Evolutionary conservation across 805 yeast species (phyloP).

Genomic region (Schwanniomyces occidentalis): DNA sequence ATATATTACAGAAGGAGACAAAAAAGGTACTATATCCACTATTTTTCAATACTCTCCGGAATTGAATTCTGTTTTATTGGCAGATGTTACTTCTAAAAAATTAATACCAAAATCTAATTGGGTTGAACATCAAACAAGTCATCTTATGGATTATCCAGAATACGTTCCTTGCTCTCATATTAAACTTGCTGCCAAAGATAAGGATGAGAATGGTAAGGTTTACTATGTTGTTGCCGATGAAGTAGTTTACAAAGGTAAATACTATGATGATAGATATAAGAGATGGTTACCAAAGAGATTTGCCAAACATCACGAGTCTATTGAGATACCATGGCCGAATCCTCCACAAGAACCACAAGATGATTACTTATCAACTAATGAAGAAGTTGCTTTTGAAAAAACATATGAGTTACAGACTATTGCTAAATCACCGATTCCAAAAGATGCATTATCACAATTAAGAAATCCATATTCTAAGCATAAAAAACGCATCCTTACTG

Average conservation of each 20-base stretch:
- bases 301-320: constrained; percentile 65
- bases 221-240: constrained; percentile 80
- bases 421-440: constrained; percentile 68
- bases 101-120: constrained; percentile 74
- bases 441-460: constrained; percentile 61
- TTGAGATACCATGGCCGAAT: constrained; percentile 88
- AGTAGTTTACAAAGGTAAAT: constrained; percentile 62
- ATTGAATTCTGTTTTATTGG: constrained; percentile 64
- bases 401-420: constrained; percentile 72
- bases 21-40: constrained; percentile 72
- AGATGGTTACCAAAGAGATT: constrained; percentile 75
- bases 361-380: constrained; percentile 57
- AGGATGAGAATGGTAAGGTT: constrained; percentile 60
- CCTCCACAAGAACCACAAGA: constrained; percentile 57
- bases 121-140: constrained; percentile 70
- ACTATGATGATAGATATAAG: constrained; percentile 74
- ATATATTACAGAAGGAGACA: constrained; percentile 65
- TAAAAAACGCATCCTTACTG: constrained; percentile 54
- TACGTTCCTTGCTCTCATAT: constrained; percentile 60
- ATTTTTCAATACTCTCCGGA: constrained; percentile 59
- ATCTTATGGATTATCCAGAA: constrained; percentile 68
- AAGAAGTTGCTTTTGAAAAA: constrained; percentile 62
- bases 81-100: constrained; percentile 63
- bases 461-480: constrained; percentile 78
- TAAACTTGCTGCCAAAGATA: constrained; percentile 76